Percentiles rank a stretch among this genome's conserved stretches.
Evolutionary conservation across 78 protist genomes (phyloP).

Genomic region (Cavenderia fasciculata): DNA sequence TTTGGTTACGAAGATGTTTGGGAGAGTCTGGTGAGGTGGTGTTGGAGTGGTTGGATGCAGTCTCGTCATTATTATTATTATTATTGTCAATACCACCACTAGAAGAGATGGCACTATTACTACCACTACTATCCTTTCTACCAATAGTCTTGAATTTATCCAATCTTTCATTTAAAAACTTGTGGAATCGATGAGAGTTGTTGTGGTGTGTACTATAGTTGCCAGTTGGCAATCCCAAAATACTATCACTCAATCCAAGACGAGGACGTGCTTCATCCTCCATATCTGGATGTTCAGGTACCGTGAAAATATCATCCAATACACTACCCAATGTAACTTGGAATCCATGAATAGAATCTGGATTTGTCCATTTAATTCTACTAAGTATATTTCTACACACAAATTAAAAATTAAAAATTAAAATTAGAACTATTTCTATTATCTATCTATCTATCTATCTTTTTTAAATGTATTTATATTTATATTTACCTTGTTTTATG

Average conservation of each 20-base stretch:
- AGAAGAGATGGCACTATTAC: background rate
- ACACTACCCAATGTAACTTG: slow-evolving; percentile 63
- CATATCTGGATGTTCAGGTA: slow-evolving; percentile 3
- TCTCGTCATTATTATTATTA: no score
- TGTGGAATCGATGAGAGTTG: slow-evolving; percentile 35
- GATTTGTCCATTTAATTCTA: slow-evolving; percentile 72
- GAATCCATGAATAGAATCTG: slow-evolving; percentile 31
- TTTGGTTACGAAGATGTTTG: background rate
- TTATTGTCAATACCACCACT: background rate
- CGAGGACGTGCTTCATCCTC: slow-evolving; percentile 27
- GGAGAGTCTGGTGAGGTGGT: background rate
- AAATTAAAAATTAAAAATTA: background rate
- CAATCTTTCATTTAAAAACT: slow-evolving; percentile 40
- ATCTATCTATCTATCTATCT: background rate
- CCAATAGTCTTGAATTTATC: background rate
- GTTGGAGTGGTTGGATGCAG: no score
- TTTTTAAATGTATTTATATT: background rate
- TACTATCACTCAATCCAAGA: slow-evolving; percentile 57
- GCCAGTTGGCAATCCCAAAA: slow-evolving; percentile 36
- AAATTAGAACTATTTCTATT: background rate
- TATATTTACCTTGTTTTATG: slow-evolving; percentile 32
- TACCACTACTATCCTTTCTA: background rate
- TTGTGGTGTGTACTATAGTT: background rate
- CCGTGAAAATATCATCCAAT: slow-evolving; percentile 68
- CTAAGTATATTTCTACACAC: slow-evolving; percentile 15